A percentile compares a stretch with the other conserved stretches of the same genome.
phyloP scores from a whole-genome alignment of 2,329 filamentous ascomycete species.

The Fusarium illudens region DNA sequence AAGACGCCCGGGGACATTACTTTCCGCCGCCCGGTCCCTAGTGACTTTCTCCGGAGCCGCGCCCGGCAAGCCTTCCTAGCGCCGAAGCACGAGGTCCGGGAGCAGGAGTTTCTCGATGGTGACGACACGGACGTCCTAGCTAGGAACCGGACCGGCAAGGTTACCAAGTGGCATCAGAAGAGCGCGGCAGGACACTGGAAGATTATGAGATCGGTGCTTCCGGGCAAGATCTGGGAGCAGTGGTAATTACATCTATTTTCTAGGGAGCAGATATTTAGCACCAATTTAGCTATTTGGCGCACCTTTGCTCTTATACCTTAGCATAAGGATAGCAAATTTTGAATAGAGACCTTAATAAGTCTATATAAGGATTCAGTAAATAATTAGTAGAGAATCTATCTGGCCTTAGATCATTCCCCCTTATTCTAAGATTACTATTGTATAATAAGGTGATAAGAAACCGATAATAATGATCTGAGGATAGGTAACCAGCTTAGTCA shows the following conservation, averaged over 20 bases:
- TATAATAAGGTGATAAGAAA: too few relatives aligned
- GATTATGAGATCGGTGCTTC: slow-evolving; percentile 88
- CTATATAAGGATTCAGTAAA: too few relatives aligned
- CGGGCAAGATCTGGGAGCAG: slow-evolving; percentile 81
- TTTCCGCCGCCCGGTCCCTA: slow-evolving; percentile 71
- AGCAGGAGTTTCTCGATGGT: slow-evolving; percentile 55
- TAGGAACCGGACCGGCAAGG: slow-evolving; percentile 69
- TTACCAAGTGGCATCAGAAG: slow-evolving; percentile 76
- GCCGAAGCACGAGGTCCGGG: slow-evolving; percentile 75
- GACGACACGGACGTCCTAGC: slow-evolving; percentile 63
- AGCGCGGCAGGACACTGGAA: slow-evolving; percentile 88
- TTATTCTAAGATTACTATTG: too few relatives aligned
- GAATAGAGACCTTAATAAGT: too few relatives aligned
- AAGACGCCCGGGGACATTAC: slow-evolving; percentile 63
- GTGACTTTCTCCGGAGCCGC: slow-evolving; percentile 77
- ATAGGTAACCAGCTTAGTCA: too few relatives aligned
- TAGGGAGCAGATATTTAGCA: too few relatives aligned
- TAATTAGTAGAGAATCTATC: too few relatives aligned
- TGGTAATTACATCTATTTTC: slow-evolving; percentile 59
- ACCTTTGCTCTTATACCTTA: too few relatives aligned
- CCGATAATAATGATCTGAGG: too few relatives aligned
- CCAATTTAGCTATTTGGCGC: too few relatives aligned
- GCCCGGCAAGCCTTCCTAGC: slow-evolving; percentile 75
- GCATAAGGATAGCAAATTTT: too few relatives aligned
- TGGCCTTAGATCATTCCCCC: too few relatives aligned